Percentiles rank a stretch among this genome's conserved stretches.
Evolutionary conservation across 2,329 filamentous ascomycete species (phyloP).

Genomic region (Salinomyces thailandicus): DNA sequence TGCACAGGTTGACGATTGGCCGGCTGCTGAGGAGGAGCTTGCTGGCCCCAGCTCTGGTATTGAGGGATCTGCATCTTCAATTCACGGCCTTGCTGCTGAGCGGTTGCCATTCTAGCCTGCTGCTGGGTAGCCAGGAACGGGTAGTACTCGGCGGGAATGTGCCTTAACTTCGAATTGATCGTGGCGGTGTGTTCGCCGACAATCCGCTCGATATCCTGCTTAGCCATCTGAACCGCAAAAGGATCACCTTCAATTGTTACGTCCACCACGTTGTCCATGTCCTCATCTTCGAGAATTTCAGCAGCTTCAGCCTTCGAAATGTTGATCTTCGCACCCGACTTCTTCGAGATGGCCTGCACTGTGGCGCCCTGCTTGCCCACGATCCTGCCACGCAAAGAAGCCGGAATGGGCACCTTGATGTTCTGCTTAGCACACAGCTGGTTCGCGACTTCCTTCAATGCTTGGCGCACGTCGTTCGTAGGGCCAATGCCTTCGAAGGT

Average conservation of each 20-base stretch:
- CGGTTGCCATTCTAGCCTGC: slow-evolving; percentile 52
- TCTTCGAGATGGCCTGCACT: slow-evolving; percentile 81
- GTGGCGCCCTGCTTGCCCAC: slow-evolving; percentile 86
- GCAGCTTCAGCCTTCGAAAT: slow-evolving; percentile 69
- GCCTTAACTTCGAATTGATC: slow-evolving; percentile 68
- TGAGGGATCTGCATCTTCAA: slow-evolving; percentile 74
- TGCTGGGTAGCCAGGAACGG: slow-evolving; percentile 82
- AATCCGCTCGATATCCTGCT: slow-evolving; percentile 74
- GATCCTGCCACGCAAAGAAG: slow-evolving; percentile 75
- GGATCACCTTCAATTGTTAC: slow-evolving; percentile 86
- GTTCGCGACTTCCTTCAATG: slow-evolving; percentile 77
- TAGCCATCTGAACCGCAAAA: slow-evolving; percentile 73
- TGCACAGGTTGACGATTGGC: slow-evolving; percentile 53
- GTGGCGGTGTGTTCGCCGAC: slow-evolving; percentile 76
- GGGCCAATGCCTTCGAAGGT: slow-evolving; percentile 80
- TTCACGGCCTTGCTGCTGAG: slow-evolving; percentile 64
- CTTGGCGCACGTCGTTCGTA: slow-evolving; percentile 72
- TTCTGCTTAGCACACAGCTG: slow-evolving; percentile 75
- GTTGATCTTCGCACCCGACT: slow-evolving; percentile 81
- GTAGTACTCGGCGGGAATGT: slow-evolving; percentile 84
- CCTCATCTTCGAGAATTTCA: slow-evolving; percentile 50
- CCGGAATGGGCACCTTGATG: slow-evolving; percentile 68
- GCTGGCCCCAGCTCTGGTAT: slow-evolving; percentile 61
- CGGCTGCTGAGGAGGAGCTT: slow-evolving; percentile 55
- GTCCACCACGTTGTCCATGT: slow-evolving; percentile 69